Evolutionary conservation across 257 asterid species (phyloP).

Genomic region (Hygrophila difformis): DNA sequence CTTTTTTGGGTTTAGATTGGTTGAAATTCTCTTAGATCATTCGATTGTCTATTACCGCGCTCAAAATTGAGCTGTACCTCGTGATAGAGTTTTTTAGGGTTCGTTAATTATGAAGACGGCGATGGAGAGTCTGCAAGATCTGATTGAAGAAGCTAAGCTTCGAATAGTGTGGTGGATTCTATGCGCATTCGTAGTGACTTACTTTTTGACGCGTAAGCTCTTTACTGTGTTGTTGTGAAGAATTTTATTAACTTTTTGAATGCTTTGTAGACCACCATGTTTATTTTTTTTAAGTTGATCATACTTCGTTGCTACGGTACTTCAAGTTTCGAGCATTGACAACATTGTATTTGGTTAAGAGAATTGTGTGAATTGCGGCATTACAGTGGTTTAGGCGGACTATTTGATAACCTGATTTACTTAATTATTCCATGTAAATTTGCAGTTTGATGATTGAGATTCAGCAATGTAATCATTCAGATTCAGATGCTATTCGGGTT

Average conservation of each 20-base stretch:
- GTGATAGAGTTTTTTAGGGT: slow-evolving; percentile 19
- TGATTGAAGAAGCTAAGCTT: slow-evolving; percentile 93
- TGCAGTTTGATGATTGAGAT: too few species aligned
- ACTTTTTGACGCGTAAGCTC: slow-evolving; percentile 84
- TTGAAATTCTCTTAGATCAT: slow-evolving; percentile 7
- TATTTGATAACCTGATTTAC: too few species aligned
- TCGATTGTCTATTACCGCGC: slow-evolving; percentile 8
- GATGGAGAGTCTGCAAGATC: slow-evolving; percentile 82
- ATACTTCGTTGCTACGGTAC: not conserved
- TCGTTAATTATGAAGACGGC: slow-evolving; percentile 51
- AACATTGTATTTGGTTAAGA: slow-evolving; percentile 3
- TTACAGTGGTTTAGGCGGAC: not conserved
- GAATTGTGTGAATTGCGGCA: slow-evolving; percentile 2
- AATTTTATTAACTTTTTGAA: not conserved
- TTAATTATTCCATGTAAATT: too few species aligned
- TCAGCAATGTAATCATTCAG: too few species aligned
- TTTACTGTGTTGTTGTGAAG: not conserved
- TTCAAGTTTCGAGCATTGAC: slow-evolving; percentile 7
- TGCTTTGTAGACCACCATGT: not conserved
- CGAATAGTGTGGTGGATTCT: slow-evolving; percentile 95
- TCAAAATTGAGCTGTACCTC: slow-evolving; percentile 14
- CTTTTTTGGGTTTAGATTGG: not conserved
- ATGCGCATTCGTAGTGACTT: slow-evolving; percentile 71
- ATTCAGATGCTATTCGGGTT: too few species aligned
- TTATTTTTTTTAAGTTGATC: slow-evolving; percentile 1